Evolutionary conservation across 805 yeast genomes (phyloP), one percentile per base, ranked within the genome.

Genomic region (Wickerhamiella cacticola): DNA sequence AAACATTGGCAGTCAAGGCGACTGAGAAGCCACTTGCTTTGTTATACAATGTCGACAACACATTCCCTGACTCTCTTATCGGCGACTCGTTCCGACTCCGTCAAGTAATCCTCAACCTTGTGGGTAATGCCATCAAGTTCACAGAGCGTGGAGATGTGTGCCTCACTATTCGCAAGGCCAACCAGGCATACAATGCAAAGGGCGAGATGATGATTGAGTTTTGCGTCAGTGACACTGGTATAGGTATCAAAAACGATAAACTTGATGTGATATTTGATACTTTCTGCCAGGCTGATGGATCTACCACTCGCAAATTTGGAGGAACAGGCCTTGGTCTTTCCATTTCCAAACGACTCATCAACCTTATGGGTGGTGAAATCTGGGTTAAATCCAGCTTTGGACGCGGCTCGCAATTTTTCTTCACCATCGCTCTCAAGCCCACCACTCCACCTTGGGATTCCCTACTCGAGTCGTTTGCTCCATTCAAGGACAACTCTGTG

Each of bases 271-370:
- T 85, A 56, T 85, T 85, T 59, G 95, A 85, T 59, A 85, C 89
- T 2, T 85, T 85, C 68, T 82, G 95, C 55, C 95, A 85, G 63
- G 95, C 95, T 7, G 95, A 85, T 66, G 95, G 95, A 36, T 83
- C 94, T 4, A 85, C 95, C 1, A 85, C 95, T 1, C 75, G 95
- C 62, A 84, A 84, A 63, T 86, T 85, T 62, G 95, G 95, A 57
- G 95, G 95, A 59, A 86, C 95, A 2, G 95, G 95, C 53, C 70
- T 85, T 41, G 95, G 95, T 15, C 70, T 85, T 48, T 82, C 94
- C 2, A 85, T 85, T 62, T 86, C 95, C 8, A 84, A 83, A 63
- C 86, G 84, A 57, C 72, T 85, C 56, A 85, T 86, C 59, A 88
- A 83, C 58, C 71, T 85, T 54, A 85, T 86, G 95, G 95, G 95